A percentile compares a stretch with the other conserved stretches of the same genome.
phyloP scores from a whole-genome alignment of 2,329 filamentous ascomycete species.

The Diaporthe vaccinii region DNA sequence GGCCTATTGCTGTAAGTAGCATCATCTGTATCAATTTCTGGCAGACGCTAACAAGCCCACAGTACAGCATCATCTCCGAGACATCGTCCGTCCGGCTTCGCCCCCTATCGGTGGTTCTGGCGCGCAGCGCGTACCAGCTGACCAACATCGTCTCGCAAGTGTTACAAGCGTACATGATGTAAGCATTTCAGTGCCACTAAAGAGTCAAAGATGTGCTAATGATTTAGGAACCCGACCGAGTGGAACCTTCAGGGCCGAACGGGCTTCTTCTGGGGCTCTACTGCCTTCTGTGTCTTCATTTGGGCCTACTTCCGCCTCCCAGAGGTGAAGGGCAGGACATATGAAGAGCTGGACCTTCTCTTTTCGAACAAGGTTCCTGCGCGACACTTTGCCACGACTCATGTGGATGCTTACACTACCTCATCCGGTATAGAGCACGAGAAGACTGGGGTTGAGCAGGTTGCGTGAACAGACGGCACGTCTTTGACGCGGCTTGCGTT shows the following conservation, averaged over 20 bases:
- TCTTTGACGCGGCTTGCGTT: too few species aligned
- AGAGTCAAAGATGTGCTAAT: neutral
- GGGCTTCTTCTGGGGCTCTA: constrained; percentile 53
- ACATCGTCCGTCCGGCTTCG: constrained; percentile 10
- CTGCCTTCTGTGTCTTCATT: constrained; percentile 55
- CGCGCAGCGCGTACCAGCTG: constrained; percentile 13
- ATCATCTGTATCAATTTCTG: rapidly evolving
- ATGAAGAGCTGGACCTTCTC: constrained; percentile 49
- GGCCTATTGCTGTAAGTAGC: constrained; percentile 8
- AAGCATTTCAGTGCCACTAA: rapidly evolving
- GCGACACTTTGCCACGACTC: neutral
- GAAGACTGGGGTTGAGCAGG: neutral
- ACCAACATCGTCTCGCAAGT: constrained; percentile 11
- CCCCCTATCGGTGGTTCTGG: neutral
- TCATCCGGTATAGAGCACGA: neutral
- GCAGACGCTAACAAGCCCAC: neutral
- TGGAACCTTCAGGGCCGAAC: constrained; percentile 55
- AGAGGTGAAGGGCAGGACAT: constrained; percentile 49
- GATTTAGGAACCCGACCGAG: constrained; percentile 46
- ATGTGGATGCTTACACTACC: constrained; percentile 12
- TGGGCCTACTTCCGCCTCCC: constrained; percentile 62
- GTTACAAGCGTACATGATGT: constrained; percentile 17
- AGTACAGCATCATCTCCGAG: constrained; percentile 28
- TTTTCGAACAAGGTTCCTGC: constrained; percentile 46
- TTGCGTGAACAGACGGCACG: neutral